Percentiles rank a stretch among this genome's conserved stretches.
These are phyloP conservation scores for Colletotrichum simmondsii DNA, from an alignment of 2,329 filamentous ascomycete species.

Conservation along the genomic window DNA sequence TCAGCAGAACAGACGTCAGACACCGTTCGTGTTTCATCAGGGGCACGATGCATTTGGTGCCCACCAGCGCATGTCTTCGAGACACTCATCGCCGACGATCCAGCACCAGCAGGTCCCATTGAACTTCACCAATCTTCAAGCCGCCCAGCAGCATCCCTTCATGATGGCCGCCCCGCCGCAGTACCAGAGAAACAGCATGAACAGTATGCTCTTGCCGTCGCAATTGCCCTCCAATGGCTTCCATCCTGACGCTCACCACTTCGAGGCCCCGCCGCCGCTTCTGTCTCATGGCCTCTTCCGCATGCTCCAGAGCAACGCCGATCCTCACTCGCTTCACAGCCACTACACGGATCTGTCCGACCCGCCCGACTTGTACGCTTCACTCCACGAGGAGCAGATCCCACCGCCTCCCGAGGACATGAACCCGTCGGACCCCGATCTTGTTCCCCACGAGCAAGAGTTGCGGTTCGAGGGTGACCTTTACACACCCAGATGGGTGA, in stretches of 20 bases:
- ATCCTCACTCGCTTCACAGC: slow-evolving; percentile 72
- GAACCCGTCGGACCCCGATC: slow-evolving; percentile 80
- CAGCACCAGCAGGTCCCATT: slow-evolving; percentile 61
- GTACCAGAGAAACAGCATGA: slow-evolving; percentile 69
- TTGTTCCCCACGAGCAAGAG: slow-evolving; percentile 82
- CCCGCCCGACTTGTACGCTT: slow-evolving; percentile 81
- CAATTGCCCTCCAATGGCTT: slow-evolving; percentile 55
- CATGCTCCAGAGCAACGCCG: slow-evolving; percentile 80
- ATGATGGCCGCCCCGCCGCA: slow-evolving; percentile 62
- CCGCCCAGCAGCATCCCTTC: slow-evolving; percentile 66
- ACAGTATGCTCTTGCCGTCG: slow-evolving; percentile 65
- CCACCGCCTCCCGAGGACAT: slow-evolving; percentile 83
- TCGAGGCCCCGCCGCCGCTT: slow-evolving; percentile 69
- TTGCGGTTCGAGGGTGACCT: slow-evolving; percentile 83
- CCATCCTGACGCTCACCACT: slow-evolving; percentile 61
- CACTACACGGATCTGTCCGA: slow-evolving; percentile 81
- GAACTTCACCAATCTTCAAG: slow-evolving; percentile 65
- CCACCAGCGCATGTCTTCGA: slow-evolving; percentile 65
- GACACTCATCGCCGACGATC: slow-evolving; percentile 62
- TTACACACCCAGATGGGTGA: slow-evolving; percentile 86
- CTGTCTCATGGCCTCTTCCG: slow-evolving; percentile 80
- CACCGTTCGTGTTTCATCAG: slow-evolving; percentile 72
- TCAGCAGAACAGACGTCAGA: slow-evolving; percentile 63
- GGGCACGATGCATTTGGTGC: slow-evolving; percentile 68
- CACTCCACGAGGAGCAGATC: slow-evolving; percentile 78